These are phyloP conservation scores for Phlebiopsis flavidoalba DNA, from an alignment of 768 basidiomycete species.

Conservation along the genomic window DNA sequence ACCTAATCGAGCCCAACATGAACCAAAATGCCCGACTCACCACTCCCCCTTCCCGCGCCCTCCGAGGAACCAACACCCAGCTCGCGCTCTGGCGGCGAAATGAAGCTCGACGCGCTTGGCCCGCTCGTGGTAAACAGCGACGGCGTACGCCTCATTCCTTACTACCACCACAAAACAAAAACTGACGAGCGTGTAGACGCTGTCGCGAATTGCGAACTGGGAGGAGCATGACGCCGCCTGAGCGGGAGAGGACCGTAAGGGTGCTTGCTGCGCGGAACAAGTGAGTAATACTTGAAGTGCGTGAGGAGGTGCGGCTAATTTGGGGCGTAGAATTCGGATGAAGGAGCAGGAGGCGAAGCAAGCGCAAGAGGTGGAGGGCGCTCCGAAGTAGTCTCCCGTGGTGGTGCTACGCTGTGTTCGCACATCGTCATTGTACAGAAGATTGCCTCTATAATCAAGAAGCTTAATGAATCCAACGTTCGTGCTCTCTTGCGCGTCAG, in stretches of 20 bases:
- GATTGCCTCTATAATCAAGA: too few relatives aligned
- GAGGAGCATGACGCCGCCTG: conserved; percentile 6
- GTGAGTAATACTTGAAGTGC: neutral
- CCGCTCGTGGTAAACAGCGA: conserved; percentile 14
- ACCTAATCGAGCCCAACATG: neutral
- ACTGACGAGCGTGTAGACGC: conserved; percentile 3
- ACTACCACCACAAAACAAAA: neutral
- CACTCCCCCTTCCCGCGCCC: neutral
- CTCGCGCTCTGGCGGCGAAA: neutral
- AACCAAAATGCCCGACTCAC: neutral
- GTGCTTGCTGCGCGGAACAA: conserved; percentile 10
- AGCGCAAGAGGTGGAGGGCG: neutral
- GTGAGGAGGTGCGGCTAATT: too few relatives aligned
- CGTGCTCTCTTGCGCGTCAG: too few relatives aligned
- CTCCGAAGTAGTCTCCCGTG: too few relatives aligned
- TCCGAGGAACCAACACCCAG: neutral
- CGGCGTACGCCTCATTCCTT: conserved; percentile 4
- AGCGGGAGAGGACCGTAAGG: conserved; percentile 7
- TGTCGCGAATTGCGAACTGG: conserved; percentile 15
- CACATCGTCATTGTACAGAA: too few relatives aligned
- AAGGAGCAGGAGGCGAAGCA: conserved; percentile 5
- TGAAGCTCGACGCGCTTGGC: conserved; percentile 10
- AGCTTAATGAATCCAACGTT: too few relatives aligned
- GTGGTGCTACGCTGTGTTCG: too few relatives aligned
- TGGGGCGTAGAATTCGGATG: conserved; percentile 4